Evolutionary conservation across 2,329 filamentous ascomycete genomes (phyloP).

Genomic region (Fusarium phyllophilum): DNA sequence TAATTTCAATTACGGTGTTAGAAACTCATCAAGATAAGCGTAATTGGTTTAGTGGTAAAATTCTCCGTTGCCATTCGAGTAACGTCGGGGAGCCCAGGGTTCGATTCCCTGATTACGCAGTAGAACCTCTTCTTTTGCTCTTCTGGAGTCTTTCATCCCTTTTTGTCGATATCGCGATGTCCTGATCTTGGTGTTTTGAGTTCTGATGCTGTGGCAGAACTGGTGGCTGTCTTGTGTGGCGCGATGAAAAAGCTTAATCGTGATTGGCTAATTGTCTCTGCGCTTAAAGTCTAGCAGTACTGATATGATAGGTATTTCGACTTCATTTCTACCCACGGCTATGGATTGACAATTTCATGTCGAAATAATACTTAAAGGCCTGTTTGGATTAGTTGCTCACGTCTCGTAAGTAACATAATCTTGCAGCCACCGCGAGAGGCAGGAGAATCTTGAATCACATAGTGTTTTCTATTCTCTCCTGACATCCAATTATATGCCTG

Average conservation of each 20-base stretch:
- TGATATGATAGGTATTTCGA: no score
- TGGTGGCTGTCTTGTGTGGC: background rate
- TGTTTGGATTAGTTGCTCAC: no score
- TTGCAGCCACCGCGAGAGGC: no score
- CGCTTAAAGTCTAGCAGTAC: background rate
- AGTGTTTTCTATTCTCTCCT: no score
- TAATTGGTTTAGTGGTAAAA: constrained; percentile 4
- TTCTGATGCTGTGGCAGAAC: background rate
- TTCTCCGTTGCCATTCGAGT: background rate
- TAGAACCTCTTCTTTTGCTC: background rate
- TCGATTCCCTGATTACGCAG: constrained; percentile 1
- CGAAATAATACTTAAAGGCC: no score
- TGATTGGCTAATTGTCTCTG: background rate
- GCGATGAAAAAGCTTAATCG: rapidly evolving
- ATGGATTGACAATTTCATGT: no score
- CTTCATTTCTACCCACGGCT: no score
- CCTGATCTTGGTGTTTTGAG: background rate
- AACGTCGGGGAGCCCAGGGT: background rate
- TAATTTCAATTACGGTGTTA: constrained; percentile 61
- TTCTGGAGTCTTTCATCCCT: rapidly evolving
- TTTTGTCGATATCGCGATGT: background rate
- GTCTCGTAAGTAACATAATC: no score
- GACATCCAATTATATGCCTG: no score
- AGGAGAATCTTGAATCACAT: no score
- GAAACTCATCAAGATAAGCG: constrained; percentile 44